These are phyloP conservation scores for Lactarius pseudohatsudake DNA, from an alignment of 768 basidiomycete species.

Conservation along the genomic window DNA sequence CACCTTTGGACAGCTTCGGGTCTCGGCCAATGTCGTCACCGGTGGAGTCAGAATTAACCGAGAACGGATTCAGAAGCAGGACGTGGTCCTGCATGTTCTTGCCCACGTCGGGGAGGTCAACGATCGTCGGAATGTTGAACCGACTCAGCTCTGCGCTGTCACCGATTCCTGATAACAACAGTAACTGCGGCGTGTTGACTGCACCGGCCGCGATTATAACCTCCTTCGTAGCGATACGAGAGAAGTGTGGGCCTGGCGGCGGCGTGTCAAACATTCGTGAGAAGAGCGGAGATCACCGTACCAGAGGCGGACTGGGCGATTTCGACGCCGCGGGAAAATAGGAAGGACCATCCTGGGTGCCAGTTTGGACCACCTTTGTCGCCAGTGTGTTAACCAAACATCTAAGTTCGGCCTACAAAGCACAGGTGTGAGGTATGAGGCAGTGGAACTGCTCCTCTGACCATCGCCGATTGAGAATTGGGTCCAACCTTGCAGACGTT, in stretches of 20 bases:
- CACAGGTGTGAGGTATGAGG: not conserved
- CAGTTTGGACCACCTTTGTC: not conserved
- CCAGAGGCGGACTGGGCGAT: not conserved
- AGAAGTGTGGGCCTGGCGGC: slow-evolving; percentile 12
- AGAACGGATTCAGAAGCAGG: not conserved
- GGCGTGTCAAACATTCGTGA: not conserved
- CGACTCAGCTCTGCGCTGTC: slow-evolving; percentile 26
- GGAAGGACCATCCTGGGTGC: not conserved
- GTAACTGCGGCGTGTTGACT: slow-evolving; percentile 29
- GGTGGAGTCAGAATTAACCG: slow-evolving; percentile 7
- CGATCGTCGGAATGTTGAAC: slow-evolving; percentile 29
- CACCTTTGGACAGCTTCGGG: slow-evolving; percentile 6
- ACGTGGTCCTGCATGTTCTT: slow-evolving; percentile 35
- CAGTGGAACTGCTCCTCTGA: too few species aligned
- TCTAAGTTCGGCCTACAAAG: not conserved
- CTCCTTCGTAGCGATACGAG: slow-evolving; percentile 20
- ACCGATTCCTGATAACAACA: slow-evolving; percentile 37
- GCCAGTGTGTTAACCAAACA: not conserved
- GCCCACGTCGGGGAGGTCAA: slow-evolving; percentile 34
- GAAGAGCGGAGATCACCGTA: not conserved
- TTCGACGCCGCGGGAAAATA: not conserved
- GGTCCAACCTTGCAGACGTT: too few species aligned
- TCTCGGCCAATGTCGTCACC: slow-evolving; percentile 18
- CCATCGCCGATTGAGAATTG: too few species aligned
- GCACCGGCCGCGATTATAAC: slow-evolving; percentile 24